A percentile compares a stretch with the other conserved stretches of the same genome.
Evolutionary conservation across 805 yeast genomes (phyloP).

Genomic region (Metschnikowia arizonensis): DNA sequence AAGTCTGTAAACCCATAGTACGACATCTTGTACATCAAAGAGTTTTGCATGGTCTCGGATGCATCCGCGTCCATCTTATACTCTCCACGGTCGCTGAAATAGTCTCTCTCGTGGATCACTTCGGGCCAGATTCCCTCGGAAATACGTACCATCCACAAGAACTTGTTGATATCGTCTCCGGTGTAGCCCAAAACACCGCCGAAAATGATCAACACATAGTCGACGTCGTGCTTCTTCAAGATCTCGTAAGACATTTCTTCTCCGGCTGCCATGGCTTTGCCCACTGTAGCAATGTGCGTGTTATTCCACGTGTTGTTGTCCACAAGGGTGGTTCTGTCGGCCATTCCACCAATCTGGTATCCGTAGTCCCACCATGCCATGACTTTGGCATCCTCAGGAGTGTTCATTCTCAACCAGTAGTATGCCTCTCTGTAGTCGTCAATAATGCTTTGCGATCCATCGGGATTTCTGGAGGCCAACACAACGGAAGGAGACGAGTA

Average conservation of each 20-base stretch:
- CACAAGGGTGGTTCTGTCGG: conserved; percentile 95
- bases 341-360: conserved; percentile 99
- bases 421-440: conserved; percentile 99
- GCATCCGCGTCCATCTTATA: conserved; percentile 83
- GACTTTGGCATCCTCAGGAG: conserved; percentile 90
- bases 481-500: conserved; percentile 98
- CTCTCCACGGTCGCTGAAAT: conserved; percentile 81
- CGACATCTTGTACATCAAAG: conserved; percentile 92
- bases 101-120: conserved; percentile 83
- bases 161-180: conserved; percentile 95
- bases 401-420: conserved; percentile 98
- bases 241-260: conserved; percentile 89
- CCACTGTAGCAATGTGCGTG: conserved; percentile 98
- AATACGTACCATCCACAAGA: conserved; percentile 97
- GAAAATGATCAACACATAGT: conserved; percentile 86
- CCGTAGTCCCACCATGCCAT: conserved; percentile 99
- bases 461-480: conserved; percentile 74
- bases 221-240: conserved; percentile 87
- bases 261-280: conserved; percentile 91
- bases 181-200: conserved; percentile 93
- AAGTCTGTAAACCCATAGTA: conserved; percentile 80
- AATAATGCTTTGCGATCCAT: conserved; percentile 79
- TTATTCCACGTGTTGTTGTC: conserved; percentile 99
- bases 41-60: conserved; percentile 78
- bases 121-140: conserved; percentile 99